Base-by-base conservation (phyloP, 495 filamentous ascomycete species). In the Lophium mytilinum region DNA sequence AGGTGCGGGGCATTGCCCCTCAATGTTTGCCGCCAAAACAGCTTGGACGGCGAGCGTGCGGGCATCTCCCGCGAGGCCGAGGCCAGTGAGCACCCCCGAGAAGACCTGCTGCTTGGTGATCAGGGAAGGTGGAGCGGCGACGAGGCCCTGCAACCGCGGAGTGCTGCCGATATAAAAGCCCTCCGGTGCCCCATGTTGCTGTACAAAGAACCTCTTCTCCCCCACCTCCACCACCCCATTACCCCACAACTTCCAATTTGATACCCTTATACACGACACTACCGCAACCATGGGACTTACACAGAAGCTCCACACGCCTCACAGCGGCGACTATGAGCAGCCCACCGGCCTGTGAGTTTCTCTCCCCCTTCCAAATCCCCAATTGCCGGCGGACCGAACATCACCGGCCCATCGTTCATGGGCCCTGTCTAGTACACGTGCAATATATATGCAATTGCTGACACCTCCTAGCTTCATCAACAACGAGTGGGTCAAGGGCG, bases 401-500 rank as follows among this genome's bases (percentile, higher is more conserved):
- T 52, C 49, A 7, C 24, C 24, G 11, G n/a, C 30, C 57, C 7
- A 14, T 47, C 3, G 24, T 3, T 30, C 3, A 6, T 6, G 24
- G 6, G 24, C 24, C 24, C 24, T 30, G 24, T 30, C 24, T 30
- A 6, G 24, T 1, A 8, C 15, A 24, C 9, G 49, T 50, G 48
- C 17, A 49, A 37, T 46, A 9, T 17, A 30, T 48, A 19, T 14
- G 10, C 43, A 37, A 33, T 59, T 41, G 45, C 56, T 61, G 52
- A 63, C 56, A 35, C 37, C 10, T 37, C 52, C 17, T 57, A 96
- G 91, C 68, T 98, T 95, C 82, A 98, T 98, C 79, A 96, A 98
- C 83, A 91, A 91, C 70, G 90, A 97, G 75, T 98, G 83, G 70
- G 83, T 95, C 61, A 87, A 90, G 76, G 82, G 83, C 68, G 81